Evolutionary conservation across 805 yeast species (phyloP).

Genomic region (Schwanniomyces vanrijiae): DNA sequence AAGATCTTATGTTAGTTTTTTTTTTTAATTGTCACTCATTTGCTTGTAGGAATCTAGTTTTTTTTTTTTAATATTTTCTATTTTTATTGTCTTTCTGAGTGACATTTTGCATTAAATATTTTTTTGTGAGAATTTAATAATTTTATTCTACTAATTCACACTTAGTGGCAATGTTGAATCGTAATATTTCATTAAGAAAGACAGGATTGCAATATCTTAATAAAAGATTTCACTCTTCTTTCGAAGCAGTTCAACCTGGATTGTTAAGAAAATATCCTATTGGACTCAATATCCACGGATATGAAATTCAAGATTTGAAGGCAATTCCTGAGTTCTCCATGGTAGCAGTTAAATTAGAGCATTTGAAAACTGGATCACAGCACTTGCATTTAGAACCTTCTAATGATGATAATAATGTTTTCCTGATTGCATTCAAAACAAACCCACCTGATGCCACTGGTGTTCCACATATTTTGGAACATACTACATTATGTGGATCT

Average conservation of each 20-base stretch:
- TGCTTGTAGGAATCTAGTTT: no score
- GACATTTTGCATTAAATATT: not conserved
- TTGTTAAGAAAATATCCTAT: slow-evolving; percentile 52
- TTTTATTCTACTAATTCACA: not conserved
- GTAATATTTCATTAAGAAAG: not conserved
- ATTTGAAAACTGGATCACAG: slow-evolving; percentile 66
- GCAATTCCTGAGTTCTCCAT: slow-evolving; percentile 81
- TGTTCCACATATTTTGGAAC: slow-evolving; percentile 94
- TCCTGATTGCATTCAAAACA: slow-evolving; percentile 86
- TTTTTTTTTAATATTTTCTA: no score
- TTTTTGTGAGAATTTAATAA: not conserved
- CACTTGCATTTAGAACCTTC: slow-evolving; percentile 84
- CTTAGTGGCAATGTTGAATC: not conserved
- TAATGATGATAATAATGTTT: slow-evolving; percentile 82
- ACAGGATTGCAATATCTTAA: not conserved
- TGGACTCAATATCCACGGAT: slow-evolving; percentile 67
- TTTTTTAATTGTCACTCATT: no score
- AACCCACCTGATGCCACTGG: slow-evolving; percentile 96
- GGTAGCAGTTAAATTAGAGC: slow-evolving; percentile 73
- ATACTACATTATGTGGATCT: slow-evolving; percentile 94
- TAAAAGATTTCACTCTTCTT: not conserved
- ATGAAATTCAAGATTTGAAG: slow-evolving; percentile 58
- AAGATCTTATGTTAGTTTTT: no score
- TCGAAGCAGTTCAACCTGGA: slow-evolving; percentile 1
- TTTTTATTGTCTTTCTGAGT: no score